These are phyloP conservation scores for Lactarius vividus DNA, from an alignment of 768 basidiomycete genomes.

Conservation along the genomic window DNA sequence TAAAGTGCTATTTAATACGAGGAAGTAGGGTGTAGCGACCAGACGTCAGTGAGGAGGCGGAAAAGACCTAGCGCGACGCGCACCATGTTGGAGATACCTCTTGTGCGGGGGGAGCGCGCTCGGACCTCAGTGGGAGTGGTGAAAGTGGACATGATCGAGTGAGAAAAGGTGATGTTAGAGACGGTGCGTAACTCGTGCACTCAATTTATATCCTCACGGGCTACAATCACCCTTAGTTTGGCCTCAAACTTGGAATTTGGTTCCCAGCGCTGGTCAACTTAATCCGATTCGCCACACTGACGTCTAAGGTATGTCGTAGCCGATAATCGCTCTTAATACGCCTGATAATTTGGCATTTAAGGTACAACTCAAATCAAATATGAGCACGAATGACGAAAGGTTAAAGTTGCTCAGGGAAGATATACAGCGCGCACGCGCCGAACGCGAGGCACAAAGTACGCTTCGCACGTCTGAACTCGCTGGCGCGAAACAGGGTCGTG, in stretches of 20 bases:
- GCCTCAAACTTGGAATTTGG: not conserved
- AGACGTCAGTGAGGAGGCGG: not conserved
- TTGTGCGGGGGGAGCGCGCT: conserved; percentile 24
- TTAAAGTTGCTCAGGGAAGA: conserved; percentile 15
- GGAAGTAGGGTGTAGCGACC: not conserved
- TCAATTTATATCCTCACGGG: conserved; percentile 17
- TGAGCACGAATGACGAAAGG: conserved; percentile 15
- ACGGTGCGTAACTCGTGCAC: not conserved
- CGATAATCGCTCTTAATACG: conserved; percentile 2
- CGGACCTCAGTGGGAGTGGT: not conserved
- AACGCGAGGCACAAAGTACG: conserved; percentile 16
- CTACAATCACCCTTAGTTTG: not conserved
- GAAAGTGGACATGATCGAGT: conserved; percentile 21
- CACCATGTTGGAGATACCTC: conserved; percentile 29
- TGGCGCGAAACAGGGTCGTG: conserved; percentile 4
- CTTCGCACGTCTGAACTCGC: conserved; percentile 4
- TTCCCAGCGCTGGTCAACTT: not conserved
- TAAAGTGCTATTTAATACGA: conserved; percentile 31
- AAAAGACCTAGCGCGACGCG: conserved; percentile 2
- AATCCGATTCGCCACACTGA: not conserved
- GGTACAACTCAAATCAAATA: conserved; percentile 4
- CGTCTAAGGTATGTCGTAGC: conserved; percentile 1
- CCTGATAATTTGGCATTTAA: conserved; percentile 7
- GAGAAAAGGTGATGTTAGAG: not conserved
- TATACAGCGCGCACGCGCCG: conserved; percentile 15